Conservation (phyloP, 768 basidiomycete species). For the Saitozyma podzolica region DNA sequence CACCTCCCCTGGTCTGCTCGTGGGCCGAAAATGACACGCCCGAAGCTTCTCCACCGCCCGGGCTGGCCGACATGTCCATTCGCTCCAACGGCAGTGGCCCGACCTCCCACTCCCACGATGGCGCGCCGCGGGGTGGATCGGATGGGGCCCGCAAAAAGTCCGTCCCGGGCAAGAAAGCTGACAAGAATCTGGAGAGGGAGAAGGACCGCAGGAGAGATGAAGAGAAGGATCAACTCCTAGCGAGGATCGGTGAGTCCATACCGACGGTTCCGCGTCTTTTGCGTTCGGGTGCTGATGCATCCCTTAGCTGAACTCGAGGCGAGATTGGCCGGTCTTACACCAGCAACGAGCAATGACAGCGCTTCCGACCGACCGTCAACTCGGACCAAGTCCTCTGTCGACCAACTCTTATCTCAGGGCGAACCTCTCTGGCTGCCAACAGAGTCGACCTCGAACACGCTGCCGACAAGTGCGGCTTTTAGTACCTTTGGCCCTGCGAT, state of each 20-base stretch:
- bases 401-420: too few species aligned
- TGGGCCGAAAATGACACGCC: constrained; percentile 35
- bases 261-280: background rate
- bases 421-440: too few species aligned
- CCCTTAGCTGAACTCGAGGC: constrained; percentile 14
- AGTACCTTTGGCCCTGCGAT: too few species aligned
- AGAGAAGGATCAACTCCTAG: constrained; percentile 33
- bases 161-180: constrained; percentile 9
- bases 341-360: constrained; percentile 9
- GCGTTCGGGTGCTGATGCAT: background rate
- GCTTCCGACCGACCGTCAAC: background rate
- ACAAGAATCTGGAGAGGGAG: constrained; percentile 16
- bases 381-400: too few species aligned
- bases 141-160: constrained; percentile 2
- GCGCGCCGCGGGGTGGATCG: constrained; percentile 8
- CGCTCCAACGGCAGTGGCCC: background rate
- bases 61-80: background rate
- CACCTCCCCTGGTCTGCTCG: constrained; percentile 32
- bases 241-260: constrained; percentile 29
- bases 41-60: constrained; percentile 1
- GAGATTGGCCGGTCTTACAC: constrained; percentile 16
- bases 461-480: too few species aligned
- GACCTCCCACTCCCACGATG: background rate
- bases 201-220: constrained; percentile 23
- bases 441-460: too few species aligned